Conservation (phyloP, 352 stramenopile species). For the Globisporangium sylvaticum region DNA sequence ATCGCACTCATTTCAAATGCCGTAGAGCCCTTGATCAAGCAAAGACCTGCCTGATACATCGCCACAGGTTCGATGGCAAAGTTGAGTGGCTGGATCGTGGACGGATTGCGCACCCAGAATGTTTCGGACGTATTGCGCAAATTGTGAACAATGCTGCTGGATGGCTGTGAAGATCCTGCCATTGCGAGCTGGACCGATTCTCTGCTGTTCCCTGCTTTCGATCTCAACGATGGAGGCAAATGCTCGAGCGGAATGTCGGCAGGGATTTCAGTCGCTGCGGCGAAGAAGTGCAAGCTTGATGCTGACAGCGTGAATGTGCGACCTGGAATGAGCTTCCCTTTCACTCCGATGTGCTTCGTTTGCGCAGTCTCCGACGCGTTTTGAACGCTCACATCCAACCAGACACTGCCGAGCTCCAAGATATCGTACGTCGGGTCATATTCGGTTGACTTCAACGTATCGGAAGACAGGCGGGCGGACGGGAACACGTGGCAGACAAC, state of each 20-base stretch:
- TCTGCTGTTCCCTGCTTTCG: conserved; percentile 34
- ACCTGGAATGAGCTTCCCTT: conserved; percentile 72
- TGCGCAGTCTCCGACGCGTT: conserved; percentile 64
- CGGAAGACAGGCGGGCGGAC: conserved; percentile 50
- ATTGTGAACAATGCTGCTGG: conserved; percentile 44
- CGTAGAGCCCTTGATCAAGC: conserved; percentile 53
- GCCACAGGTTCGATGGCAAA: conserved; percentile 67
- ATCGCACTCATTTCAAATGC: conserved; percentile 67
- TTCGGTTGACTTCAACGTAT: conserved; percentile 33
- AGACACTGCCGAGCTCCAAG: conserved; percentile 57
- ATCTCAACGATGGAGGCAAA: conserved; percentile 37
- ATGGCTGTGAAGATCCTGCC: conserved; percentile 18
- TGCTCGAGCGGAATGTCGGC: conserved; percentile 41
- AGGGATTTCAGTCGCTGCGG: conserved; percentile 51
- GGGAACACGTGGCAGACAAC: conserved; percentile 73
- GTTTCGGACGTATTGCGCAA: conserved; percentile 65
- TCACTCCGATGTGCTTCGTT: conserved; percentile 61
- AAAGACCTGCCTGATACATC: conserved; percentile 63
- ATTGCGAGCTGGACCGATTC: conserved; percentile 28
- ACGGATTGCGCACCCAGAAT: conserved; percentile 84
- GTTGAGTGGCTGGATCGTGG: conserved; percentile 54
- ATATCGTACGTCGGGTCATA: conserved; percentile 42
- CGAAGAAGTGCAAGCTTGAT: conserved; percentile 79
- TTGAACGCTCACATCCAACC: conserved; percentile 62
- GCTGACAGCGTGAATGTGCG: conserved; percentile 80